These are phyloP conservation scores for Phytophthora melonis DNA, from an alignment of 352 stramenopile species.

Conservation along the genomic window DNA sequence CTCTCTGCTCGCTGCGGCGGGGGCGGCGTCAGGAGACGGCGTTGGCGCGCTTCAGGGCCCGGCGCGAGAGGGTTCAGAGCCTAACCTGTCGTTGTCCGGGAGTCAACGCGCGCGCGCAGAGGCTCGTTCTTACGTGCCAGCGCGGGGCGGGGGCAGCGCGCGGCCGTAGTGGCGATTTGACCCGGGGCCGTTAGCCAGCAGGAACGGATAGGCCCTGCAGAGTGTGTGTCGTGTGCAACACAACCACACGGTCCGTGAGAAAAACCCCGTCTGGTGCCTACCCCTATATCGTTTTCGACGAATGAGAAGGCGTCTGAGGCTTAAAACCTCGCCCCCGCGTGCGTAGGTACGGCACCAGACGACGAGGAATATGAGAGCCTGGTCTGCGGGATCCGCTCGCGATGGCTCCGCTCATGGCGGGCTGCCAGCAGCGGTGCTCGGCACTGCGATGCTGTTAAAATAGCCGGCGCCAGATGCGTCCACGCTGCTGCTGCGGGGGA, in stretches of 20 bases:
- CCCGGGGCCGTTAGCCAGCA: slow-evolving; percentile 29
- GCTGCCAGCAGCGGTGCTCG: background rate
- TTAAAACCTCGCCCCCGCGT: slow-evolving; percentile 2
- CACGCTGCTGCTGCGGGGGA: background rate
- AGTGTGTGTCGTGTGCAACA: slow-evolving; percentile 29
- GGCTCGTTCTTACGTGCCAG: slow-evolving; percentile 14
- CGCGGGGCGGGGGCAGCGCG: background rate
- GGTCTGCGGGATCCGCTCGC: slow-evolving; percentile 8
- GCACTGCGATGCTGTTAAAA: background rate
- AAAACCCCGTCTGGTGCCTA: background rate
- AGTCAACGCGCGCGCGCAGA: slow-evolving; percentile 4
- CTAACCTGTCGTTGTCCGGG: slow-evolving; percentile 19
- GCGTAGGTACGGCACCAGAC: slow-evolving; percentile 26
- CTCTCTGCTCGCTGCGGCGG: background rate
- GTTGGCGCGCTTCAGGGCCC: slow-evolving; percentile 17
- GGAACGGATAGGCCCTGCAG: slow-evolving; percentile 24
- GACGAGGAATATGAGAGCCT: slow-evolving; percentile 22
- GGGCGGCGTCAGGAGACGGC: slow-evolving; percentile 19
- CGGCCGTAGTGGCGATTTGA: slow-evolving; percentile 32
- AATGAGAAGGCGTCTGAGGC: background rate
- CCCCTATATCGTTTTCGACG: background rate
- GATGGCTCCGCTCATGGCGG: slow-evolving; percentile 18
- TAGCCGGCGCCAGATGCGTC: background rate
- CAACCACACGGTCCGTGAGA: slow-evolving; percentile 15
- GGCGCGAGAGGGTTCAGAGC: slow-evolving; percentile 25